Percentiles rank a stretch among this genome's conserved stretches.
These are phyloP conservation scores for Leptodermis oblonga DNA, from an alignment of 257 asterid species.

Conservation along the genomic window DNA sequence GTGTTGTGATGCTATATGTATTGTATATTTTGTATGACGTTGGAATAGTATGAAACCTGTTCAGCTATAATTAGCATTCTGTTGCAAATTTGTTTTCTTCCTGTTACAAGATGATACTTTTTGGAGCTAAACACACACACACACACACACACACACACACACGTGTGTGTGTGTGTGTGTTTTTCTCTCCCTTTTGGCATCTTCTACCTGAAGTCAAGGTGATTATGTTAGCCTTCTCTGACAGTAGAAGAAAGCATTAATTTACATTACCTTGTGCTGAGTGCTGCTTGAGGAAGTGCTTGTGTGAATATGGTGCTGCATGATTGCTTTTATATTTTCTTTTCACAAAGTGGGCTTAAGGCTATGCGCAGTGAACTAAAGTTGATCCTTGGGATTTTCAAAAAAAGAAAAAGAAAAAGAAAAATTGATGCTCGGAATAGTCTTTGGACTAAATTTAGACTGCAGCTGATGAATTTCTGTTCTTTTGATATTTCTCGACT, in stretches of 20 bases:
- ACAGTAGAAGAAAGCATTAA: background rate
- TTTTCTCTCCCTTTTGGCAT: too few species aligned
- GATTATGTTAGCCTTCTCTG: background rate
- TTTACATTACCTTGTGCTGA: background rate
- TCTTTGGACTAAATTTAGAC: background rate
- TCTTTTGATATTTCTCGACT: background rate
- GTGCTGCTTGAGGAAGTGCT: background rate
- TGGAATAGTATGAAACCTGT: background rate
- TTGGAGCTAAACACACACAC: too few species aligned
- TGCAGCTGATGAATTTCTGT: background rate
- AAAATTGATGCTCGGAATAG: too few species aligned
- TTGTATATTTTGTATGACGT: background rate
- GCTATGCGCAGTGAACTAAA: background rate
- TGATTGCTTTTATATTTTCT: background rate
- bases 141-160: too few species aligned
- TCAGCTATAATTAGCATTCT: background rate
- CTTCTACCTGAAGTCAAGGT: background rate
- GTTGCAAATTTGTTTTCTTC: background rate
- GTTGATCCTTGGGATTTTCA: too few species aligned
- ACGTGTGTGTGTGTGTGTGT: too few species aligned
- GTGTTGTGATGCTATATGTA: background rate
- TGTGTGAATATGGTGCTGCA: background rate
- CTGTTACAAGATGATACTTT: background rate
- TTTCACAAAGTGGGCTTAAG: background rate
- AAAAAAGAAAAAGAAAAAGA: too few species aligned